phyloP scores from a whole-genome alignment of 1,139 yeast species.

The Candida neerlandica region DNA sequence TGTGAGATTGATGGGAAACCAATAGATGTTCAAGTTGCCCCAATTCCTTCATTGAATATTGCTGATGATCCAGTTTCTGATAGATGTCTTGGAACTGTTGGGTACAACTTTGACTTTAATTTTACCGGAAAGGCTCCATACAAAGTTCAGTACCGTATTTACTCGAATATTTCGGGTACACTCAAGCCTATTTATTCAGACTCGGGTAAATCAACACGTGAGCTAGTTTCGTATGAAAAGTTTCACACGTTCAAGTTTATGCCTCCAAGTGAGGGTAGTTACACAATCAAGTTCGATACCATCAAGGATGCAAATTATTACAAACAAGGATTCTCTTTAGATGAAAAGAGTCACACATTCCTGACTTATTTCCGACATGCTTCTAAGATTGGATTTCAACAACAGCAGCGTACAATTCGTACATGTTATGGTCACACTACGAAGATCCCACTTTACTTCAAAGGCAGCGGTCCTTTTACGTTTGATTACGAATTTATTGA shows the following conservation, averaged over 20 bases:
- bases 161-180: conserved; percentile 41
- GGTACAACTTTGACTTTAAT: conserved; percentile 68
- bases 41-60: conserved; percentile 56
- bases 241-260: conserved; percentile 58
- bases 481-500: conserved; percentile 61
- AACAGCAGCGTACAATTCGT: conserved; percentile 19
- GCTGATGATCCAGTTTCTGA: conserved; percentile 67
- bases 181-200: conserved; percentile 36
- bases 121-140: conserved; percentile 85
- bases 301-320: conserved; percentile 59
- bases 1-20: conserved; percentile 46
- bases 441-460: conserved; percentile 55
- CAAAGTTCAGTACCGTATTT: conserved; percentile 62
- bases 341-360: conserved; percentile 42
- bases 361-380: conserved; percentile 55
- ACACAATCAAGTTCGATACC: conserved; percentile 66
- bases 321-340: conserved; percentile 31
- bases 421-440: conserved; percentile 46
- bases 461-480: conserved; percentile 79
- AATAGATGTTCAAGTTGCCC: conserved; percentile 28
- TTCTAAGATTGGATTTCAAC: conserved; percentile 32
- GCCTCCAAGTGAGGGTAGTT: conserved; percentile 82
- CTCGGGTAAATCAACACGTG: conserved; percentile 30
- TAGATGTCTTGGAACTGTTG: conserved; percentile 90
- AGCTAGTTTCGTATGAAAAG: conserved; percentile 23